A percentile compares a stretch with the other conserved stretches of the same genome.
These are phyloP conservation scores for Zygoascus meyerae DNA, from an alignment of 1,139 yeast species.

Conservation along the genomic window DNA sequence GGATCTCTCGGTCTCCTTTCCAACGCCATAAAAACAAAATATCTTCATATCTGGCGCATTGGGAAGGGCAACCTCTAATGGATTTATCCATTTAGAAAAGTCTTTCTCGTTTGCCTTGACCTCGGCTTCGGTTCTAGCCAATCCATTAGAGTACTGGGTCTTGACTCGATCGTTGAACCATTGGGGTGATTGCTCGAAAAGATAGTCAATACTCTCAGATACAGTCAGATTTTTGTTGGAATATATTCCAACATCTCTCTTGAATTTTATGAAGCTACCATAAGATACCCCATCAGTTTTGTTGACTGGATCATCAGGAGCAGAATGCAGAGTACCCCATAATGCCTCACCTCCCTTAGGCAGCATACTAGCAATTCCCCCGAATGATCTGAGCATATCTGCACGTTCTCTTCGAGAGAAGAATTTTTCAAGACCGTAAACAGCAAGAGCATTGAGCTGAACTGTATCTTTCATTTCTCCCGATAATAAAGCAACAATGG, in stretches of 20 bases:
- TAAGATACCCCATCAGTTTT: conserved; percentile 40
- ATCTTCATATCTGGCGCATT: conserved; percentile 89
- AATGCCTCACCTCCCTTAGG: conserved; percentile 90
- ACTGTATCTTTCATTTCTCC: conserved; percentile 99
- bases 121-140: conserved; percentile 56
- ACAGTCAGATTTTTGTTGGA: conserved; percentile 58
- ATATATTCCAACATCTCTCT: conserved; percentile 38
- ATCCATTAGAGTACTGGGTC: conserved; percentile 74
- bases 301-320: conserved; percentile 49
- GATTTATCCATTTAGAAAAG: conserved; percentile 84
- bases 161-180: conserved; percentile 66
- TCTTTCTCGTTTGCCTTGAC: conserved; percentile 56
- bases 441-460: conserved; percentile 85
- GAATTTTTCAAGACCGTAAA: conserved; percentile 89
- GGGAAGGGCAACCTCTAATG: conserved; percentile 85
- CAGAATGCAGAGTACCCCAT: conserved; percentile 62
- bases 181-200: conserved; percentile 59
- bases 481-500: conserved; percentile 81
- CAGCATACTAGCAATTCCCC: conserved; percentile 90
- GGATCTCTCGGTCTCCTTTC: conserved; percentile 91
- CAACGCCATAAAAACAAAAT: conserved; percentile 90
- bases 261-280: conserved; percentile 74
- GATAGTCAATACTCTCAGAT: conserved; percentile 56
- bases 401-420: conserved; percentile 85
- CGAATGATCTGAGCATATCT: conserved; percentile 79